Evolutionary conservation across 2,329 filamentous ascomycete genomes (phyloP).

Genomic region (Botrytis galanthina): DNA sequence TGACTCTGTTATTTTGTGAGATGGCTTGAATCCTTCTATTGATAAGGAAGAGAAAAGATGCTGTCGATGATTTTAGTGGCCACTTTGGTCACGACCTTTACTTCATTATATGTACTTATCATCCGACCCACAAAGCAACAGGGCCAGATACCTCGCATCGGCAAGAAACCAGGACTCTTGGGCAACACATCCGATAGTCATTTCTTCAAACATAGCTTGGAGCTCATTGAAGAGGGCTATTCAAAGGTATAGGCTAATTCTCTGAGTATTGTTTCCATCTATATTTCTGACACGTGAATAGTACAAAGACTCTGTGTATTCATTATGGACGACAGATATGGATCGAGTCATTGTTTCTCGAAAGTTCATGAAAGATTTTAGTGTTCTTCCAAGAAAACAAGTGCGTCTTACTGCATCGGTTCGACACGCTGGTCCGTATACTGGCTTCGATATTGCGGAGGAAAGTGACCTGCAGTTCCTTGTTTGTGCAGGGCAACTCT

Average conservation of each 20-base stretch:
- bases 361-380: constrained; percentile 12
- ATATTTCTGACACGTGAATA: neutral
- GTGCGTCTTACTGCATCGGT: constrained; percentile 4
- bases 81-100: neutral
- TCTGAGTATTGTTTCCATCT: neutral
- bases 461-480: constrained; percentile 10
- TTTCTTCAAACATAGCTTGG: constrained; percentile 4
- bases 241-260: neutral
- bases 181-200: neutral
- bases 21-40: neutral
- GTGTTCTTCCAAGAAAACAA: constrained; percentile 6
- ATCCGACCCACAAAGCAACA: neutral
- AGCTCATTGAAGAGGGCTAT: neutral
- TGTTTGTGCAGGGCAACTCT: constrained; percentile 12
- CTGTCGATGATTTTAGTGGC: neutral
- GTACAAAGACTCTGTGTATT: constrained; percentile 3
- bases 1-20: neutral
- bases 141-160: neutral
- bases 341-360: constrained; percentile 1
- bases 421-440: neutral
- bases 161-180: neutral
- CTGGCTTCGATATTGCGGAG: constrained; percentile 14
- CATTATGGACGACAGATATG: constrained; percentile 11
- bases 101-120: neutral
- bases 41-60: neutral